Conservation (phyloP, 257 asterid genomes). For the Solanum tarijense region DNA sequence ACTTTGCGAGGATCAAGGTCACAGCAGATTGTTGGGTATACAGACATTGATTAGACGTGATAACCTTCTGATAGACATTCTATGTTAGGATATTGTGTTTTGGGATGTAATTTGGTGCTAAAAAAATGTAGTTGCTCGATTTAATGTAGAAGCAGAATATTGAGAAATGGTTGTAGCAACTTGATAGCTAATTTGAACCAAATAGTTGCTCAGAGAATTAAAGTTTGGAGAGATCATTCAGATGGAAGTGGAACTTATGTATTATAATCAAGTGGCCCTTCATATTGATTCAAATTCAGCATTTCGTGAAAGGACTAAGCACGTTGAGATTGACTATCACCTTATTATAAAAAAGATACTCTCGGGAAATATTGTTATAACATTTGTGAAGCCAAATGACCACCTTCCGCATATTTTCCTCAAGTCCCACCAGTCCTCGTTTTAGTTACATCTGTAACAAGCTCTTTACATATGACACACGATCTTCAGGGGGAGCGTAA, state of each 20-base stretch:
- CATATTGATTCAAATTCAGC: not conserved
- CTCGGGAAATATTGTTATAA: not conserved
- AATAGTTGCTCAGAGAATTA: not conserved
- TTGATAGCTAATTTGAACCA: not conserved
- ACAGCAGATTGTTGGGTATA: not conserved
- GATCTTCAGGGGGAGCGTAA: not conserved
- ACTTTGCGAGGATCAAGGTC: not conserved
- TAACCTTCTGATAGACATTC: not conserved
- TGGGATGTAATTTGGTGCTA: not conserved
- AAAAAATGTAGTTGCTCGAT: not conserved
- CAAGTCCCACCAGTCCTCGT: not conserved
- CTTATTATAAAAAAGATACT: not conserved
- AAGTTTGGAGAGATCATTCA: not conserved
- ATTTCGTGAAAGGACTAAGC: not conserved
- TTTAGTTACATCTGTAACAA: not conserved
- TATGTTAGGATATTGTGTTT: not conserved
- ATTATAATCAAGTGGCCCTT: not conserved
- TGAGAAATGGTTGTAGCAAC: not conserved
- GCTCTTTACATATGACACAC: not conserved
- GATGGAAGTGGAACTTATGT: not conserved
- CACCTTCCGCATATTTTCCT: not conserved
- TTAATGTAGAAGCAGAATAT: not conserved
- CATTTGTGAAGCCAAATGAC: not conserved
- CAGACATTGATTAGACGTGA: not conserved
- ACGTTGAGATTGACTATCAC: not conserved